A percentile compares a stretch with the other conserved stretches of the same genome.
Evolutionary conservation across 2,329 filamentous ascomycete species (phyloP).

Genomic region (Myriosclerotinia scirpicola): DNA sequence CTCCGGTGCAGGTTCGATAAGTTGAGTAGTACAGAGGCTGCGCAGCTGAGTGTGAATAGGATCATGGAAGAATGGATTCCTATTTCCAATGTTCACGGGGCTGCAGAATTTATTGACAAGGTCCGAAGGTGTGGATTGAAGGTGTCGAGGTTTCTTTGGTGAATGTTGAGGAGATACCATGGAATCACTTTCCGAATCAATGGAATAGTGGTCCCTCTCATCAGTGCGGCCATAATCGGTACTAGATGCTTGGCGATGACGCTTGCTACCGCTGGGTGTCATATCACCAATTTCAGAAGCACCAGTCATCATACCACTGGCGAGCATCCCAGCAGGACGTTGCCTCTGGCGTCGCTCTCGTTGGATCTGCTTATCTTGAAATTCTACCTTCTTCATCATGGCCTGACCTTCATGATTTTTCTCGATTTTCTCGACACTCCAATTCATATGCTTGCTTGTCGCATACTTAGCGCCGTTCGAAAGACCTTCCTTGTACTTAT

Average conservation of each 20-base stretch:
- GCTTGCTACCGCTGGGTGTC: not conserved
- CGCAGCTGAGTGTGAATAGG: not conserved
- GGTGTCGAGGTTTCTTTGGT: slow-evolving; percentile 6
- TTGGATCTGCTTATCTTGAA: slow-evolving; percentile 5
- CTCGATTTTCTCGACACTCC: not conserved
- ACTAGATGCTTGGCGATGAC: not conserved
- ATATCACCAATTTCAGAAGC: not conserved
- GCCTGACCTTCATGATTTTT: not conserved
- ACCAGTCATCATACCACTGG: not conserved
- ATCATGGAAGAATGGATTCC: slow-evolving; percentile 14
- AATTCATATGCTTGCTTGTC: not conserved
- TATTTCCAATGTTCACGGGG: not conserved
- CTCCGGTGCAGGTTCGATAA: not conserved
- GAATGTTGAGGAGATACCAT: not conserved
- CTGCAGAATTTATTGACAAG: slow-evolving; percentile 10
- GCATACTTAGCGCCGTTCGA: not conserved
- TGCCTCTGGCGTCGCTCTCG: not conserved
- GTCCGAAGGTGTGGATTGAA: not conserved
- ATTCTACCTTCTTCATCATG: not conserved
- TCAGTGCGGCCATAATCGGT: not conserved
- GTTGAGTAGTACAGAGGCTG: not conserved
- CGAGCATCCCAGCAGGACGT: not conserved
- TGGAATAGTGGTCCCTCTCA: not conserved
- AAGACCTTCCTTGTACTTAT: not conserved
- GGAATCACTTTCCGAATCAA: not conserved